phyloP scores from a whole-genome alignment of 2,329 filamentous ascomycete genomes.

The Leptographium procerum region DNA sequence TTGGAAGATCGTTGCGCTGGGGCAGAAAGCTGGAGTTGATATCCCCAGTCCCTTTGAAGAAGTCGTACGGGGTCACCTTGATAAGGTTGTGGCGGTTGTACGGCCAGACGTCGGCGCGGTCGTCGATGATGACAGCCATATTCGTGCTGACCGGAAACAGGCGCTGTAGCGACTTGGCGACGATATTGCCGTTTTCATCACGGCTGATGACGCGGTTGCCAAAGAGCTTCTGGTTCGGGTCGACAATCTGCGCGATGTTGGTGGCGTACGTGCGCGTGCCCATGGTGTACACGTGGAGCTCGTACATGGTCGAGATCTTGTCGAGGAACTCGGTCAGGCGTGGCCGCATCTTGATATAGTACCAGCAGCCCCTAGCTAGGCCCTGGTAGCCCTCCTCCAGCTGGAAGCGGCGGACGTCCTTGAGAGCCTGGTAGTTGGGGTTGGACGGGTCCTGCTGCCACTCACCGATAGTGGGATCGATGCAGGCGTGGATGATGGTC shows the following conservation, averaged over 20 bases:
- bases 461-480: slow-evolving; percentile 90
- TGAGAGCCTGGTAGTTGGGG: slow-evolving; percentile 83
- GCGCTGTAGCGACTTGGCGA: slow-evolving; percentile 77
- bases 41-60: slow-evolving; percentile 95
- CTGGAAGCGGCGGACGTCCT: slow-evolving; percentile 80
- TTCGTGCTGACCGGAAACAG: slow-evolving; percentile 94
- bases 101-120: slow-evolving; percentile 90
- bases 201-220: slow-evolving; percentile 91
- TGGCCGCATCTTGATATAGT: slow-evolving; percentile 96
- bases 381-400: slow-evolving; percentile 75
- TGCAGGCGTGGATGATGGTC: slow-evolving; percentile 96
- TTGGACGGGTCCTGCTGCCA: slow-evolving; percentile 85
- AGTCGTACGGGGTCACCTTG: slow-evolving; percentile 91
- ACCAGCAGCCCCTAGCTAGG: slow-evolving; percentile 65
- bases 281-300: slow-evolving; percentile 98
- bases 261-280: slow-evolving; percentile 92
- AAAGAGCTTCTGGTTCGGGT: slow-evolving; percentile 80
- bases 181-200: slow-evolving; percentile 91
- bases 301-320: slow-evolving; percentile 68
- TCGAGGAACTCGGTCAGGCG: slow-evolving; percentile 72
- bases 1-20: slow-evolving; percentile 51
- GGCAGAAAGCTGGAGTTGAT: slow-evolving; percentile 97
- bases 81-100: slow-evolving; percentile 85
- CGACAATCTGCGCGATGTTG: slow-evolving; percentile 84
- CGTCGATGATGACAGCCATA: slow-evolving; percentile 99